Base-by-base conservation (phyloP, 208 protist genomes). In the Vickermania ingenoplastis region DNA sequence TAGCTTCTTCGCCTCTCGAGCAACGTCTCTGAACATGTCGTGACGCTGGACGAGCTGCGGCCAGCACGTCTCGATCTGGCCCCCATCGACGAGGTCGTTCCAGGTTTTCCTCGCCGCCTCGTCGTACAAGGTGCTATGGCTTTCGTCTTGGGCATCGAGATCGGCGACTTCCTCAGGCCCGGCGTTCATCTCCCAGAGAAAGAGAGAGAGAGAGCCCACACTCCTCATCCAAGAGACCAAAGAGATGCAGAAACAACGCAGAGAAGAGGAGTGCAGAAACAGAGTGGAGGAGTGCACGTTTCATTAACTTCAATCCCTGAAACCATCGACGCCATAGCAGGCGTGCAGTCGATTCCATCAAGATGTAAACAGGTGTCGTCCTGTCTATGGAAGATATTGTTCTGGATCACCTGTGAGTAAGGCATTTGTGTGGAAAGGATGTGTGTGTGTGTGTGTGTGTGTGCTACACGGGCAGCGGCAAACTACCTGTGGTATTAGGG, bases 11-110 rank as follows among this genome's bases (percentile, higher is more conserved):
- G 79, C 81, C 30, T 89, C 79, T 41, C 61, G 61, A 0, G 75
- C 68, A 23, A 89, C 72, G 57, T 89, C 85, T 23, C 71, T 76
- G 57, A 92, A 81, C 28, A 86, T 78, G 3, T 68, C 59, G 51
- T 92, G 68, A 41, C 63, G 63, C 23, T 78, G 66, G 7, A 71
- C 65, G 26, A 87, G 27, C 29, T 73, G 53, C 3, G 49, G 13
- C 78, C 81, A 86, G 36, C 72, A 71, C 26, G 56, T 50, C 5
- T 30, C 26, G 49, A 76, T 65, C 7, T 53, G 22, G n/a, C 59
- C 57, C 7, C 67, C 67, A 25, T 76, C 76, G 25, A 79, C 50
- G 4, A 82, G 45, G 31, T 72, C 48, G 2, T 29, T 17, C 21
- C 65, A 62, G 11, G 56, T 57, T 5, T 50, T 45, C 1, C 30